Conservation (phyloP, 352 stramenopile species). For the Phytophthora fragariaefolia region DNA sequence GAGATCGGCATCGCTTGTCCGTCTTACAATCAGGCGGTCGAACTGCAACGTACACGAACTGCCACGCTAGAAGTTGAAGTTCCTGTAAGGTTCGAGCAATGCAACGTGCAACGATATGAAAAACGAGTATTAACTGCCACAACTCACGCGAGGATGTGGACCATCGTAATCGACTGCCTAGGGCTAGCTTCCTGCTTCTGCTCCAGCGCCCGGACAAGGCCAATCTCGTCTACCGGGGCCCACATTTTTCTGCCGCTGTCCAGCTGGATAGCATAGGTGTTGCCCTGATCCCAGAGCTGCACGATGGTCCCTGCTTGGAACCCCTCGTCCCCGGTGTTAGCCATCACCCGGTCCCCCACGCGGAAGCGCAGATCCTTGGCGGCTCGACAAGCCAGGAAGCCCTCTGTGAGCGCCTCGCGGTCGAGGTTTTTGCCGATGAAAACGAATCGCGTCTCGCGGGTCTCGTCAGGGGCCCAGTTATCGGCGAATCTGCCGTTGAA, state of each 20-base stretch:
- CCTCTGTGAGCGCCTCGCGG: slow-evolving; percentile 54
- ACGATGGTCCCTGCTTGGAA: slow-evolving; percentile 48
- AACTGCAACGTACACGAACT: neutral
- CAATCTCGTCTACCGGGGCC: slow-evolving; percentile 49
- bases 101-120: neutral
- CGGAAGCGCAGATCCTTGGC: slow-evolving; percentile 44
- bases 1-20: slow-evolving; percentile 28
- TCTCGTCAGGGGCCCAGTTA: slow-evolving; percentile 85
- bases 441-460: slow-evolving; percentile 92
- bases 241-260: slow-evolving; percentile 49
- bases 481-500: slow-evolving; percentile 92
- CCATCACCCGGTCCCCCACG: slow-evolving; percentile 50
- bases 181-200: slow-evolving; percentile 18
- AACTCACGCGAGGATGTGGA: slow-evolving; percentile 35
- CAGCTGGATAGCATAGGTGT: slow-evolving; percentile 56
- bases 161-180: slow-evolving; percentile 26
- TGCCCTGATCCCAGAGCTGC: slow-evolving; percentile 60
- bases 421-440: slow-evolving; percentile 95
- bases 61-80: neutral
- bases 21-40: neutral
- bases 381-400: slow-evolving; percentile 53
- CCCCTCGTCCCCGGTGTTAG: slow-evolving; percentile 41
- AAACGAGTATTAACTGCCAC: neutral
- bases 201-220: slow-evolving; percentile 38
- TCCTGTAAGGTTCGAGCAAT: too few relatives aligned